Base-by-base conservation (phyloP, 768 basidiomycete species). In the Rhizopogon roseolus region DNA sequence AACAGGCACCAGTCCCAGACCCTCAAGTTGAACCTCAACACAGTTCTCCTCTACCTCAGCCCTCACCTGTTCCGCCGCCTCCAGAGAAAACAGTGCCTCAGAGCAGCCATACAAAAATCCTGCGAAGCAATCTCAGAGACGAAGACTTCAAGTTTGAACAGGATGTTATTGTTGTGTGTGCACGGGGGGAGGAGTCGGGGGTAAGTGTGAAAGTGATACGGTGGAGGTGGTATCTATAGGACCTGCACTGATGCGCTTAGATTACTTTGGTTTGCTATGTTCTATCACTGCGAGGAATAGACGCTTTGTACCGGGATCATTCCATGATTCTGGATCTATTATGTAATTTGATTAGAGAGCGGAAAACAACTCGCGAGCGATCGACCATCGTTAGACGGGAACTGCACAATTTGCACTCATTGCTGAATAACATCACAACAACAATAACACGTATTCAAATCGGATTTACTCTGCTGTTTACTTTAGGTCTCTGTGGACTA, bases 191-290 rank as follows among this genome's bases (percentile, higher is more conserved):
- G 2, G 48, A 13, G 6, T 5, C 10, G 16, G 60, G 49, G 16
- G 27, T 70, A 32, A 46, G 52, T 34, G 51, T 70, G 45, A 59
- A 57, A 52, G 68, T 70, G 41, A 37, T 66, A 36, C 57, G 66
- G 39, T 67, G 66, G 66, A 51, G 62, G 27, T 67, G 66, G 66
- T 52, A 60, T 43, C 14, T 39, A 46, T 46, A 46, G 34, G 32
- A 46, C 45, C 34, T 34, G 6, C n/a, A 14, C 29, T 17, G 10
- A 17, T n/a, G 17, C 17, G 19, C 14, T 46, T 46, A 46, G 32
- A 22, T 46, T 34, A 29, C 13, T 46, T 32, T 46, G 17, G 7
- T 11, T 32, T 32, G n/a, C 1, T 44, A 16, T 43, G 25, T 16
- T 16, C 5, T 43, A 32, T 10, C 10, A 32, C 10, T 10, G 29